Base-by-base conservation (phyloP, 1,139 yeast species). In the Saccharomycopsis crataegensis region DNA sequence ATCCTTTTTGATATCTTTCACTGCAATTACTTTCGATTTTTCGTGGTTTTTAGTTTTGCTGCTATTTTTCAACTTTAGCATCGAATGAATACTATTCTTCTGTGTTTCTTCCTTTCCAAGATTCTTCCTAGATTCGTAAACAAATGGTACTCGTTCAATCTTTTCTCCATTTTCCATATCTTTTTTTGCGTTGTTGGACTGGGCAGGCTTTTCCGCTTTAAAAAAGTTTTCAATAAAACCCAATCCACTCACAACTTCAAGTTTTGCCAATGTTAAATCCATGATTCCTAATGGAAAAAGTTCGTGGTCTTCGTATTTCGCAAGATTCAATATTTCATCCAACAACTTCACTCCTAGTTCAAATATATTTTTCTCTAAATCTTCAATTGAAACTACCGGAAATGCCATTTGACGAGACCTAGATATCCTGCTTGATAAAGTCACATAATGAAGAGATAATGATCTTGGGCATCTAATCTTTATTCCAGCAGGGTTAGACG, bases 141-240 rank as follows among this genome's bases (percentile, higher is more conserved):
- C 38, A 45, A 50, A 50, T 11, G 43, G n/a, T 3, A 14, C 12
- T 22, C 16, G 6, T 44, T 11, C 14, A 9, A n/a, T 44, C 34
- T 8, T 11, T n/a, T 44, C 47, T 28, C 11, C 47, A 22, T 44
- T 8, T 31, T 7, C 12, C 14, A 4, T 31, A 3, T 36, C 40
- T 11, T 11, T 11, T 36, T 36, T 36, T 36, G n/a, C 3, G n/a
- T 11, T 11, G 5, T 2, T 11, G n/a, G 40, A 36, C 40, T 11
- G 40, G 40, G 40, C 3, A 36, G 40, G 40, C 36, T 11, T 43
- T 41, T 34, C 60, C 53, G 17, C 48, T 59, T 31, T 62, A 4
- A 79, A 69, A 66, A 79, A 78, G n/a, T 75, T 70, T 54, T 81
- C 79, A 8, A 82, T 74, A 4, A 80, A 71, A 54, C 70, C 72